Evolutionary conservation across 805 yeast species (phyloP), one percentile per base, ranked within the genome.

Genomic region (Candida namnaoensis): DNA sequence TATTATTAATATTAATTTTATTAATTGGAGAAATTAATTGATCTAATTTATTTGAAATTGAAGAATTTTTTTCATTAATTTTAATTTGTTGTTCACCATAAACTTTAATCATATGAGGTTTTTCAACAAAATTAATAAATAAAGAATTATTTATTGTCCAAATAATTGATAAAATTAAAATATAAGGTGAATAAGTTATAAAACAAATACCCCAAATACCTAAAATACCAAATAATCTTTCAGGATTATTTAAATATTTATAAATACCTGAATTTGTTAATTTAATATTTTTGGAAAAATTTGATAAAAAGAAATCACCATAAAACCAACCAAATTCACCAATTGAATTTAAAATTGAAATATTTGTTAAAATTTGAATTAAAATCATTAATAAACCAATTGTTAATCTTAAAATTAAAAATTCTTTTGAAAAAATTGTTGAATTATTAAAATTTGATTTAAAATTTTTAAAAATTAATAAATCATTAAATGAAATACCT

Each of bases 241-340:
- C 95, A 9, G 95, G 95, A 53, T 85, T 82, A 57, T 85, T 85
- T 55, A 85, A 69, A 58, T 83, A 85, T 49, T 91, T 74, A 56
- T 85, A 85, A 34, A 85, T 84, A 39, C 95, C 95, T 32, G 85
- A 82, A 47, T 81, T 81, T 0, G 90, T 78, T 49, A 85, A 66
- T 47, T 68, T 67, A 7, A 73, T 61, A 42, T 66, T 68, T 24
- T 66, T 66, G 19, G 70, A 62, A 15, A 72, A 65, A 40, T 69
- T 73, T 33, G 83, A 77, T 44, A 82, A 64, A 60, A 84, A 85
- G 61, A 85, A 85, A 58, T 85, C 95, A 43, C 95, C 95, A 58
- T 81, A 85, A 53, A 84, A 85, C 93, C 93, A 85, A n/a, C 95
- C 93, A 60, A 80, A 83, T 46, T 82, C 82, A 2, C 91, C 91